Percentiles rank a stretch among this genome's conserved stretches.
phyloP scores from a whole-genome alignment of 768 basidiomycete genomes.

The Coprinellus micaceus region DNA sequence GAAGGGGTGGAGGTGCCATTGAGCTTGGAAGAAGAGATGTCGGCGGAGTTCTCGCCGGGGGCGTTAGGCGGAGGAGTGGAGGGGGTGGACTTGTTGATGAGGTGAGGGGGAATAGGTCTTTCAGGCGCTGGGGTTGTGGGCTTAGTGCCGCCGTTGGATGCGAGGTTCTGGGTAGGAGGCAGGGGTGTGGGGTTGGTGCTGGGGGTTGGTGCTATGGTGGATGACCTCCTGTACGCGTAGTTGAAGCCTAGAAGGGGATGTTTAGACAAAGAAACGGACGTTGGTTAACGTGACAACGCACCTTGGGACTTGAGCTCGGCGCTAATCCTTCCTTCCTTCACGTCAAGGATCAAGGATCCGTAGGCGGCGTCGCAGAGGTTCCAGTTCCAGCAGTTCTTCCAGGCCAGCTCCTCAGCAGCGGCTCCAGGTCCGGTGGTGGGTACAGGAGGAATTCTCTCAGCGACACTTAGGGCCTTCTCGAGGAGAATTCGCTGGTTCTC shows the following conservation, averaged over 20 bases:
- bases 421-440: conserved; percentile 45
- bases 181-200: conserved; percentile 52
- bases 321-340: conserved; percentile 89
- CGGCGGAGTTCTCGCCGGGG: conserved; percentile 26
- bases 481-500: conserved; percentile 84
- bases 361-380: conserved; percentile 95
- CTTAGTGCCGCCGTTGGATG: conserved; percentile 35
- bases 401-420: conserved; percentile 81
- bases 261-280: neutral
- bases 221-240: conserved; percentile 85
- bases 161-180: conserved; percentile 32
- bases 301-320: conserved; percentile 93
- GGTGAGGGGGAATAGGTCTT: conserved; percentile 26
- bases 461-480: conserved; percentile 83
- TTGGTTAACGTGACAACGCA: conserved; percentile 28
- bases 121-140: conserved; percentile 34
- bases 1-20: conserved; percentile 34
- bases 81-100: conserved; percentile 36
- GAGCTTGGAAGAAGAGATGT: conserved; percentile 33
- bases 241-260: conserved; percentile 70
- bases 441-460: conserved; percentile 71
- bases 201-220: conserved; percentile 57
- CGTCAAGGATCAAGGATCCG: conserved; percentile 81
- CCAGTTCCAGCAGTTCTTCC: conserved; percentile 99
- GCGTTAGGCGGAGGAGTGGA: conserved; percentile 33